These are phyloP conservation scores for Lomentospora prolificans DNA, from an alignment of 2,329 filamentous ascomycete species.

Conservation along the genomic window DNA sequence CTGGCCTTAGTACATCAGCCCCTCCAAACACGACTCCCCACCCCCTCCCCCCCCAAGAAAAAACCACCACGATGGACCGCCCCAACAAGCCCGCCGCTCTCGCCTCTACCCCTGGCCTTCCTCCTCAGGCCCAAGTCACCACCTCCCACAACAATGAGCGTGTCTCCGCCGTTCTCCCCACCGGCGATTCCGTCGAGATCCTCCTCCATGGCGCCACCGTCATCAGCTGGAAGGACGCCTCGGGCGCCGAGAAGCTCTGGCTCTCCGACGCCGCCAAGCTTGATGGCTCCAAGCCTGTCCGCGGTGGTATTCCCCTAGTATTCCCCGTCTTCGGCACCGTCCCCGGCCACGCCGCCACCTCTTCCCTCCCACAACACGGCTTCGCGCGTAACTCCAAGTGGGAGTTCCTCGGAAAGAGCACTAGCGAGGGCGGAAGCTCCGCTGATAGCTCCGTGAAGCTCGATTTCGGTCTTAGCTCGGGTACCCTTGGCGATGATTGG, in stretches of 20 bases:
- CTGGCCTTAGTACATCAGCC: no score
- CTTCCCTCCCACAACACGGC: constrained; percentile 79
- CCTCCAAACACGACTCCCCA: no score
- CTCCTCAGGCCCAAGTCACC: constrained; percentile 67
- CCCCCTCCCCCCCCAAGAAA: background rate
- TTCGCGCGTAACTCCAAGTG: constrained; percentile 84
- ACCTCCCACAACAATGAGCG: constrained; percentile 61
- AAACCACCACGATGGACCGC: constrained; percentile 62
- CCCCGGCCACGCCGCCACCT: constrained; percentile 66
- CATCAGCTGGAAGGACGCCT: constrained; percentile 79
- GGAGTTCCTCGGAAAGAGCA: constrained; percentile 87
- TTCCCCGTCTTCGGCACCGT: constrained; percentile 91
- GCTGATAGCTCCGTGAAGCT: constrained; percentile 65
- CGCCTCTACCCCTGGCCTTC: constrained; percentile 61
- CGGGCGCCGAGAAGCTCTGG: constrained; percentile 75
- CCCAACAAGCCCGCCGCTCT: constrained; percentile 74
- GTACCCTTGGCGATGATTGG: constrained; percentile 58
- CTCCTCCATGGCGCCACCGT: constrained; percentile 90
- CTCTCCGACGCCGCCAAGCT: constrained; percentile 69
- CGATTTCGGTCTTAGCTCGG: constrained; percentile 80
- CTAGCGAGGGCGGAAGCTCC: constrained; percentile 38
- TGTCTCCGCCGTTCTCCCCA: constrained; percentile 71
- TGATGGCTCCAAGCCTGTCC: constrained; percentile 80
- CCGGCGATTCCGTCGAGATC: constrained; percentile 77
- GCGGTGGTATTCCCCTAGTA: constrained; percentile 85